Base-by-base conservation (phyloP, 768 basidiomycete species). In the Trametes cingulata region DNA sequence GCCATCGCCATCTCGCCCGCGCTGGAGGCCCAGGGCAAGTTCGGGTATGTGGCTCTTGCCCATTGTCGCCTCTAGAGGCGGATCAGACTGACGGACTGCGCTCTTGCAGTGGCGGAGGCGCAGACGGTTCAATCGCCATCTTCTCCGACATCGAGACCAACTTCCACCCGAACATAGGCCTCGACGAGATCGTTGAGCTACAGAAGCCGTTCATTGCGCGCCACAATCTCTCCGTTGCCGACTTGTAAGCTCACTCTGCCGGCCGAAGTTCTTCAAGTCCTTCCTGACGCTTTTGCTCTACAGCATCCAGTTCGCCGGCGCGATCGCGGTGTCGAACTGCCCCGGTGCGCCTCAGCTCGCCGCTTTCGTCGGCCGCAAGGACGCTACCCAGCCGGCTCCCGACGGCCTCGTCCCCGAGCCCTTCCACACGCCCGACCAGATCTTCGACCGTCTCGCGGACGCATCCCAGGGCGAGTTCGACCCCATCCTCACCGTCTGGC, bases 321-420 rank as follows among this genome's bases (percentile, higher is more conserved):
- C 49, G 13, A 37, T 51, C 12, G 49, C 49, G 13, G 14, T 51
- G 10, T 51, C 49, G 15, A 51, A 51, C 49, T 51, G 49, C 33
- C 49, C 49, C 2, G 49, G 52, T 5, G 41, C 52, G 19, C 49
- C 49, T 19, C 49, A 36, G 25, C 49, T 51, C 33, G 29, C 29
- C 17, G 29, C 36, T 12, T 35, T 51, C 33, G 49, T 37, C 33
- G 49, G 49, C 20, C 49, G 49, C 36, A 33, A 33, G 49, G 36
- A 51, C 9, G 50, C 52, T 6, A 63, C 58, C 25, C 39, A 19
- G 19, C 53, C 65, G 7, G 58, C 65, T 40, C 52, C 62, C 15
- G 65, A 66, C 33, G 55, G 58, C 15, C 53, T 60, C 20, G 58
- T 66, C 25, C 65, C 65, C 25, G 65, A 63, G 48, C 65, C 65